These are phyloP conservation scores for Atkinsonella texensis DNA, from an alignment of 2,329 filamentous ascomycete species.

Conservation along the genomic window DNA sequence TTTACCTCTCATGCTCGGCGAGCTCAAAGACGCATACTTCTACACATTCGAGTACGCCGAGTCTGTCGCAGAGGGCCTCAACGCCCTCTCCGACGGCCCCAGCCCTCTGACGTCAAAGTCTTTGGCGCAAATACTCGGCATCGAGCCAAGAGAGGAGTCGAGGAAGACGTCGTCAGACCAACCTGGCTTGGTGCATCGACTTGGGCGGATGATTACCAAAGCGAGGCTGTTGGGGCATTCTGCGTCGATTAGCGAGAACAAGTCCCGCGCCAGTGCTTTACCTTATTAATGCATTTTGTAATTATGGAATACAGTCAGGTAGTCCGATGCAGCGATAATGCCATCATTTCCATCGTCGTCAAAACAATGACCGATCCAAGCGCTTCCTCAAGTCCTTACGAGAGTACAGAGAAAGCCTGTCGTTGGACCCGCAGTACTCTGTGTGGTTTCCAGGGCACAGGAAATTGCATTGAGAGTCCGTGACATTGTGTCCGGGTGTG, in stretches of 20 bases:
- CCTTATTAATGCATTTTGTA: too few species aligned
- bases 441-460: constrained; percentile 22
- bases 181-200: constrained; percentile 1
- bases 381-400: constrained; percentile 3
- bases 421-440: constrained; percentile 19
- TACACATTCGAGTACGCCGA: constrained; percentile 8
- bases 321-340: background rate
- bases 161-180: background rate
- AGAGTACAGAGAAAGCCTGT: constrained; percentile 21
- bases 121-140: constrained; percentile 5
- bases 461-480: constrained; percentile 19
- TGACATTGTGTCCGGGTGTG: constrained; percentile 18
- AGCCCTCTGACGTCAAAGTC: constrained; percentile 1
- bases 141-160: background rate
- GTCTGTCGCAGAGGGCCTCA: constrained; percentile 2
- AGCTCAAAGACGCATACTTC: constrained; percentile 8
- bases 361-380: background rate
- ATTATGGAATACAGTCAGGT: too few species aligned
- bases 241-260: background rate
- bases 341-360: background rate
- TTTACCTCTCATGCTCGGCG: constrained; percentile 8
- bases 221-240: background rate
- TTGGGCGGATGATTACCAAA: background rate
- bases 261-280: too few species aligned
- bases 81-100: constrained; percentile 3